Conservation (phyloP, 108 stramenopile species). For the Discostella pseudostelligera region DNA sequence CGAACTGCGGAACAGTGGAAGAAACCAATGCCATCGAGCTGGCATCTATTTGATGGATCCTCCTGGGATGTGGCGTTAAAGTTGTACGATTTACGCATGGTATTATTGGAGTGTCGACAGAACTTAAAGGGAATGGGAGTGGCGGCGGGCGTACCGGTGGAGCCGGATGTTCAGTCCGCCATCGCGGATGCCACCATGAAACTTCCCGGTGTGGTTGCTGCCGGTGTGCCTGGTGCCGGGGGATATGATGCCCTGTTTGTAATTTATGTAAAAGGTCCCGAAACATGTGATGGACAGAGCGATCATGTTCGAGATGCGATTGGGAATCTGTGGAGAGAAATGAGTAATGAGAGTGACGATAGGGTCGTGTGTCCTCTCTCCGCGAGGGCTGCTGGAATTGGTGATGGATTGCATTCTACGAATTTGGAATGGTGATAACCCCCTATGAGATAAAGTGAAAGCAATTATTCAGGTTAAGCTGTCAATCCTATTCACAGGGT, state of each 20-base stretch:
- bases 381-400: constrained; percentile 55
- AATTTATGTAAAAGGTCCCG: constrained; percentile 60
- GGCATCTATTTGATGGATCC: constrained; percentile 46
- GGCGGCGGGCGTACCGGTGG: constrained; percentile 88
- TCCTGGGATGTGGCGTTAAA: constrained; percentile 43
- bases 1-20: constrained; percentile 47
- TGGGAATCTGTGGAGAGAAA: constrained; percentile 58
- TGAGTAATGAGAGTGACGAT: constrained; percentile 35
- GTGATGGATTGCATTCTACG: constrained; percentile 41
- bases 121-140: constrained; percentile 80
- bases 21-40: constrained; percentile 48
- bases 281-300: constrained; percentile 34
- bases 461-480: too few relatives aligned
- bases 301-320: constrained; percentile 58
- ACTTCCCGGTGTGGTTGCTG: constrained; percentile 88
- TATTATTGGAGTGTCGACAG: constrained; percentile 59
- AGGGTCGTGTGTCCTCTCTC: constrained; percentile 66
- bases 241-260: constrained; percentile 94
- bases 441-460: too few relatives aligned
- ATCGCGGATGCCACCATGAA: constrained; percentile 85
- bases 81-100: constrained; percentile 41
- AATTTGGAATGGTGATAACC: constrained; percentile 25
- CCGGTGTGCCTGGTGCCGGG: constrained; percentile 94
- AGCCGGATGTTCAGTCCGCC: constrained; percentile 82
- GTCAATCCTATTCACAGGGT: constrained; percentile 44